Evolutionary conservation across 257 asterid genomes (phyloP).

Genomic region (Solanum chiquidenum): DNA sequence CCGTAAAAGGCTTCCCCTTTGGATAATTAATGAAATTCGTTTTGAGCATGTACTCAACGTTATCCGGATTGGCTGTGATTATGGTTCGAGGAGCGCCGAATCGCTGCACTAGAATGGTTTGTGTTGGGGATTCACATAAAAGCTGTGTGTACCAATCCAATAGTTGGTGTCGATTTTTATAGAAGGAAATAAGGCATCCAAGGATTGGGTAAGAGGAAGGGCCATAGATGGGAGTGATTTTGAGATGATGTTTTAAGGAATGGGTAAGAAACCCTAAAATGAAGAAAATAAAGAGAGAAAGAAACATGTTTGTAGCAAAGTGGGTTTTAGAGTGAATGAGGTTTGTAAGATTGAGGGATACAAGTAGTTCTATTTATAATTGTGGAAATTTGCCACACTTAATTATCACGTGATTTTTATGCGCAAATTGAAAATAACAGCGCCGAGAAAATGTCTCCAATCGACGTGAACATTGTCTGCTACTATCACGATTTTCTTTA

Average conservation of each 20-base stretch:
- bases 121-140: conserved; percentile 15
- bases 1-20: conserved; percentile 54
- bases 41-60: conserved; percentile 62
- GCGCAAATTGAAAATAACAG: not conserved
- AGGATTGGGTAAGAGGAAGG: conserved; percentile 11
- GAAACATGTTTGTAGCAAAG: not conserved
- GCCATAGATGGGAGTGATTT: not conserved
- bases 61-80: conserved; percentile 47
- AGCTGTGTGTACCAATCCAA: conserved; percentile 61
- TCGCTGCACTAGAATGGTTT: conserved; percentile 11
- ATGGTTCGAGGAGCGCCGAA: conserved; percentile 27
- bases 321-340: not conserved
- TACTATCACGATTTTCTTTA: not conserved
- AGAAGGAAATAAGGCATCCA: conserved; percentile 42
- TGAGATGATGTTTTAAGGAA: not conserved
- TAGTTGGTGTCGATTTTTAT: conserved; percentile 45
- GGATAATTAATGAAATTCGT: conserved; percentile 53
- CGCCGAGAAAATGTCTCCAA: not conserved
- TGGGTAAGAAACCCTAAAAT: conserved; percentile 12
- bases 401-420: not conserved
- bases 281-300: conserved; percentile 6
- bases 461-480: not conserved
- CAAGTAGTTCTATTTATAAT: not conserved
- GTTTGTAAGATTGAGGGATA: not conserved
- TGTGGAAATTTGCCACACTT: not conserved